phyloP scores from a whole-genome alignment of 2,329 filamentous ascomycete species.

The Beauveria sp. region DNA sequence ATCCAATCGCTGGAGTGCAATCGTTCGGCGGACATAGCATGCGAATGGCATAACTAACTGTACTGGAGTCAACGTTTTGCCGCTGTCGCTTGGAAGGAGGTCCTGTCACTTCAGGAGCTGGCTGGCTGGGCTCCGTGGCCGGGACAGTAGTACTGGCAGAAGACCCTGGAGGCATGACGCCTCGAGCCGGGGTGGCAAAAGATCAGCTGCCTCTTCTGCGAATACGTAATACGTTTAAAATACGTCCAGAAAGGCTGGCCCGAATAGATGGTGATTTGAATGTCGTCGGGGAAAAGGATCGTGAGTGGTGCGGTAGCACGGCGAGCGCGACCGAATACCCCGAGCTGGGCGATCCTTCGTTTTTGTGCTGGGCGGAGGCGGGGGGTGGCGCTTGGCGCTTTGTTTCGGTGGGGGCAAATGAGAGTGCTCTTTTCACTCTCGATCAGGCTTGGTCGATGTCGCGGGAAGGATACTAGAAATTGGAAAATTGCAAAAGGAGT shows the following conservation, averaged over 20 bases:
- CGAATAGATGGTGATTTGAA: not conserved
- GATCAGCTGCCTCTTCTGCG: not conserved
- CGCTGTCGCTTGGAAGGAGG: constrained; percentile 2
- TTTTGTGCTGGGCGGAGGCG: not conserved
- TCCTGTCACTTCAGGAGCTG: not conserved
- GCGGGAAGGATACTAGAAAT: not conserved
- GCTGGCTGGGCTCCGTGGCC: not conserved
- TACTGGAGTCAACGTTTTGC: not conserved
- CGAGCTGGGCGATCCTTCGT: not conserved
- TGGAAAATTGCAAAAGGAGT: not conserved
- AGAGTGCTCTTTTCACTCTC: not conserved
- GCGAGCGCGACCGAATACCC: constrained; percentile 5
- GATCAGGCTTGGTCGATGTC: not conserved
- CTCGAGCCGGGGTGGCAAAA: not conserved
- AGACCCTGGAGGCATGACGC: constrained; percentile 2
- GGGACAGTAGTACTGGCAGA: not conserved
- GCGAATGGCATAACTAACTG: not conserved
- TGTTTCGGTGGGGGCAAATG: not conserved
- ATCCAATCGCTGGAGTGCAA: not conserved
- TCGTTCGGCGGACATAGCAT: not conserved
- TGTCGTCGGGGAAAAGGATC: not conserved
- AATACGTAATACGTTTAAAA: not conserved
- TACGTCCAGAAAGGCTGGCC: not conserved
- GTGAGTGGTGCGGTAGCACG: constrained; percentile 5
- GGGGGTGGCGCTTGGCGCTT: not conserved